Evolutionary conservation across 495 filamentous ascomycete species (phyloP).

Genomic region (Lentithecium fluviatile): DNA sequence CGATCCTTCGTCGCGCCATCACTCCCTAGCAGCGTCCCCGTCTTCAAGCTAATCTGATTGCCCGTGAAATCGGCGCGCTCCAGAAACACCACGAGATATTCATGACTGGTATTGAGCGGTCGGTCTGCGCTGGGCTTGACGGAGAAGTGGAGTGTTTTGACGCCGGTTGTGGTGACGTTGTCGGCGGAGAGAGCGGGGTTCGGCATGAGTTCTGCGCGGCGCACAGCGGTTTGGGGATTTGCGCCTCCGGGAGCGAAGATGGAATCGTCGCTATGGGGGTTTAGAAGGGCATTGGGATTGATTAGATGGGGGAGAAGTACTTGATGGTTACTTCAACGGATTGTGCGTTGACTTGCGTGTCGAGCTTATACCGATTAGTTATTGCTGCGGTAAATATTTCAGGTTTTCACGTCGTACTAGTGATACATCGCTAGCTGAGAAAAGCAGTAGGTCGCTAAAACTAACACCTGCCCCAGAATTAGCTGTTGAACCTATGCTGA

Average conservation of each 20-base stretch:
- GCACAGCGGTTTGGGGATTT: slow-evolving; percentile 6
- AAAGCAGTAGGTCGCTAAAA: slow-evolving; percentile 2
- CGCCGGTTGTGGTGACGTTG: slow-evolving; percentile 4
- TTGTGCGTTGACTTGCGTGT: slow-evolving; percentile 4
- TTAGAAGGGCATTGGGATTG: not conserved
- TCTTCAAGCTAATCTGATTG: slow-evolving; percentile 10
- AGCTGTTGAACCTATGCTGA: not conserved
- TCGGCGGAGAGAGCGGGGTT: not conserved
- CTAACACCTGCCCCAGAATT: not conserved
- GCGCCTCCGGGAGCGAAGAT: slow-evolving; percentile 1
- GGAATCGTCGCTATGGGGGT: not conserved
- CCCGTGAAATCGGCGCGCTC: slow-evolving; percentile 7
- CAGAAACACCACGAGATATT: slow-evolving; percentile 12
- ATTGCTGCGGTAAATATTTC: not conserved
- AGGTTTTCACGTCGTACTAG: not conserved
- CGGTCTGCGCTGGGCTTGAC: slow-evolving; percentile 3
- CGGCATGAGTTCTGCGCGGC: slow-evolving; percentile 9
- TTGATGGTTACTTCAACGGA: slow-evolving; percentile 12
- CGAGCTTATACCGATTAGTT: not conserved
- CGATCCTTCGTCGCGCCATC: slow-evolving; percentile 6
- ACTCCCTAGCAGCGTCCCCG: slow-evolving; percentile 13
- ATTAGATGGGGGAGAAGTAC: not conserved
- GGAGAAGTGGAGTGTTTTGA: slow-evolving; percentile 18
- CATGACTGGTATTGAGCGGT: slow-evolving; percentile 7
- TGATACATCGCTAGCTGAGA: not conserved